A percentile compares a stretch with the other conserved stretches of the same genome.
phyloP scores from a whole-genome alignment of 192 early-diverging fungal species.

The Backusella mclennaniae region DNA sequence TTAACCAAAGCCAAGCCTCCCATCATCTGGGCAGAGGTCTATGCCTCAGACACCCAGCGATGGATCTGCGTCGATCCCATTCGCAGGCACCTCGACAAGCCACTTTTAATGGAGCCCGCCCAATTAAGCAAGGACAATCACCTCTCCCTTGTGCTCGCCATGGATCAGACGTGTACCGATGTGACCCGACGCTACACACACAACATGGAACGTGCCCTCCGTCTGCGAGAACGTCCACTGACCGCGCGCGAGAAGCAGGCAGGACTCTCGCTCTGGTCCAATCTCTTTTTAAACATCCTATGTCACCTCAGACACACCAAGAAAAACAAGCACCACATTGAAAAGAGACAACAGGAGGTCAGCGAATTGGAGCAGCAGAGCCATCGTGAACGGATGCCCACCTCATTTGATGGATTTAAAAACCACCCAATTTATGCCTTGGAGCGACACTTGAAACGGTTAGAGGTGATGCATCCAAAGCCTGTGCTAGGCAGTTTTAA shows the following conservation, averaged over 20 bases:
- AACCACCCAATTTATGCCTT: conserved; percentile 83
- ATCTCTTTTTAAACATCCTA: conserved; percentile 25
- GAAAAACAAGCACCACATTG: conserved; percentile 24
- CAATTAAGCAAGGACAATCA: conserved; percentile 39
- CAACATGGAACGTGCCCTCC: conserved; percentile 39
- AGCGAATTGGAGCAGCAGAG: background rate
- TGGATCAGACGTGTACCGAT: conserved; percentile 59
- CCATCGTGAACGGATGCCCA: conserved; percentile 71
- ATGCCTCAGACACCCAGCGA: conserved; percentile 38
- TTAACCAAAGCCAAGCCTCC: conserved; percentile 35
- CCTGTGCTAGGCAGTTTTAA: conserved; percentile 76
- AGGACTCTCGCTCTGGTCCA: conserved; percentile 41
- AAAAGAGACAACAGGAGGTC: conserved; percentile 54
- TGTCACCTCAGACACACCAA: background rate
- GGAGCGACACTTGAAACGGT: conserved; percentile 79
- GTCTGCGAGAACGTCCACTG: conserved; percentile 48
- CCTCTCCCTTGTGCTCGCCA: conserved; percentile 65
- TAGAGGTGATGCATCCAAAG: conserved; percentile 73
- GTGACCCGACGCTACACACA: conserved; percentile 67
- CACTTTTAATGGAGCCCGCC: conserved; percentile 56
- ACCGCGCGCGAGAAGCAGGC: conserved; percentile 37
- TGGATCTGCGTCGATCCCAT: conserved; percentile 71
- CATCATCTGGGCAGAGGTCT: conserved; percentile 70
- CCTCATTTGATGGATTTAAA: conserved; percentile 72
- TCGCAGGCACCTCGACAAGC: conserved; percentile 46